Conservation (phyloP, 495 filamentous ascomycete species). For the Penicillium canariense region DNA sequence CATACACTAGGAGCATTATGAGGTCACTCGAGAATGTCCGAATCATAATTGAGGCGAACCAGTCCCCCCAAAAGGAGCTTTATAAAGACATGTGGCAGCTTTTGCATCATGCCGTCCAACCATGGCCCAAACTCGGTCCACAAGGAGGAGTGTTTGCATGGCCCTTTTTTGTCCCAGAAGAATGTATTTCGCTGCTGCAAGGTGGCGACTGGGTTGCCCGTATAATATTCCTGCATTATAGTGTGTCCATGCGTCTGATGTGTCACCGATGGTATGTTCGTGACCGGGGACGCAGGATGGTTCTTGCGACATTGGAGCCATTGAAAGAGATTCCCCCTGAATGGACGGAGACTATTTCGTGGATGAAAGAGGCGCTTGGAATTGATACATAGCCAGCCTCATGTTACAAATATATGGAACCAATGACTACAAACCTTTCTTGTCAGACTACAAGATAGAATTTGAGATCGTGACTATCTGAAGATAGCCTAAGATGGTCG, state of each 20-base stretch:
- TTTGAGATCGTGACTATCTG: no score
- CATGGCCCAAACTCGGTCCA: conserved; percentile 33
- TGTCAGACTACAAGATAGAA: neutral
- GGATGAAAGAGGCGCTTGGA: conserved; percentile 30
- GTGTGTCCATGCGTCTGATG: conserved; percentile 35
- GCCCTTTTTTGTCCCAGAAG: conserved; percentile 35
- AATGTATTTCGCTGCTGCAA: conserved; percentile 25
- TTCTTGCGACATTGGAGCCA: conserved; percentile 31
- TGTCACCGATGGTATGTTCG: conserved; percentile 41
- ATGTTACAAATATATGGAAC: neutral
- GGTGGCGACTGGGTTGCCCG: conserved; percentile 38
- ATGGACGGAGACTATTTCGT: conserved; percentile 35
- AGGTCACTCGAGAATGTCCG: conserved; percentile 24
- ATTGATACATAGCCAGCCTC: conserved; percentile 16
- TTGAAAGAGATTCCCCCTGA: conserved; percentile 29
- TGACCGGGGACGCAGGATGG: conserved; percentile 36
- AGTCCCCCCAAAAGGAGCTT: conserved; percentile 12
- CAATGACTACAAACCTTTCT: no score
- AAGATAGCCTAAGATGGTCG: no score
- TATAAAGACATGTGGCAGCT: conserved; percentile 32
- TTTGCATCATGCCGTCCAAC: conserved; percentile 28
- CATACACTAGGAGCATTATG: conserved; percentile 16
- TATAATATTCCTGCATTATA: conserved; percentile 39
- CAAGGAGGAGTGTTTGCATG: conserved; percentile 39
- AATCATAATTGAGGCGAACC: conserved; percentile 16